Conservation (phyloP, 2,329 filamentous ascomycete species). For the Fusarium praegraminearum region DNA sequence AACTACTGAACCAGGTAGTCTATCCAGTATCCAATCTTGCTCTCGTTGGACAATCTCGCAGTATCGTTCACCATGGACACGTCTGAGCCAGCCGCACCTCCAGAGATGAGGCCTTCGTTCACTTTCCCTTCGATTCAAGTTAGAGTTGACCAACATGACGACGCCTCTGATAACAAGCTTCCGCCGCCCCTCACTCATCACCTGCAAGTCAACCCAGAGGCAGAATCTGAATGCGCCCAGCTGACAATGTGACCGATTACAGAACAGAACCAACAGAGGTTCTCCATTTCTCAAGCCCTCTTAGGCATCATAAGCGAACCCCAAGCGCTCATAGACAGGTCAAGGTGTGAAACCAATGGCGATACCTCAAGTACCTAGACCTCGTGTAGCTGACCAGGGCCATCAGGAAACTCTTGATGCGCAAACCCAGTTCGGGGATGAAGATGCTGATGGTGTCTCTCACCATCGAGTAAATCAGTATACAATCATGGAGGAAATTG, state of each 20-base stretch:
- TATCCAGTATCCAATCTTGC: neutral
- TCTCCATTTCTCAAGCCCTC: conserved; percentile 62
- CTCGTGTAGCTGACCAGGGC: conserved; percentile 20
- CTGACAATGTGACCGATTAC: conserved; percentile 18
- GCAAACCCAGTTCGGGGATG: conserved; percentile 85
- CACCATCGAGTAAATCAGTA: conserved; percentile 96
- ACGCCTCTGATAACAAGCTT: conserved; percentile 42
- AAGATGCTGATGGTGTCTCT: conserved; percentile 82
- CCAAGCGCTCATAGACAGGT: conserved; percentile 69
- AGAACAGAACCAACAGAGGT: conserved; percentile 60
- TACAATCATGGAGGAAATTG: conserved; percentile 92
- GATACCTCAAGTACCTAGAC: neutral
- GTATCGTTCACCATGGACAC: conserved; percentile 42
- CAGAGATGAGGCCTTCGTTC: conserved; percentile 39
- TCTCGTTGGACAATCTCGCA: neutral
- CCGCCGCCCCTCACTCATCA: conserved; percentile 54
- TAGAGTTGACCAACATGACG: conserved; percentile 48
- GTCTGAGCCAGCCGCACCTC: conserved; percentile 24
- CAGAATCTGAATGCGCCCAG: conserved; percentile 1
- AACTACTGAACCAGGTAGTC: neutral
- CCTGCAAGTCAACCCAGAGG: conserved; percentile 57
- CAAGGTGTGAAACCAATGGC: conserved; percentile 57
- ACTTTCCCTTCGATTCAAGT: conserved; percentile 50
- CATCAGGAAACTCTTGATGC: conserved; percentile 90
- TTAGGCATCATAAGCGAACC: conserved; percentile 69